Conservation (phyloP, 768 basidiomycete genomes). For the Gyrodon lividus region DNA sequence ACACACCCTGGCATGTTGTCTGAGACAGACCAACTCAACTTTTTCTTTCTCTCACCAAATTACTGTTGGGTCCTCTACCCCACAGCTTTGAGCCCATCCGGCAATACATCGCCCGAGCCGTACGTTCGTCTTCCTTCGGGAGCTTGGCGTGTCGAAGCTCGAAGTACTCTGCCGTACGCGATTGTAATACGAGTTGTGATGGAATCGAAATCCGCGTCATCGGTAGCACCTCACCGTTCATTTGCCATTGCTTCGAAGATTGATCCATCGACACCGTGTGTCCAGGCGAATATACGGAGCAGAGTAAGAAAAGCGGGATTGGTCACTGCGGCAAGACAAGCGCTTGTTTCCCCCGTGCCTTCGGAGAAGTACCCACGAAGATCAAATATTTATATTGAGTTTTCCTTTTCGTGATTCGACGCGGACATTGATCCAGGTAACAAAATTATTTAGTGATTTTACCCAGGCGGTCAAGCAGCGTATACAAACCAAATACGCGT, state of each 20-base stretch:
- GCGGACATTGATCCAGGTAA: background rate
- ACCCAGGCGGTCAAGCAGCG: slow-evolving; percentile 6
- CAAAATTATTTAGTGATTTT: background rate
- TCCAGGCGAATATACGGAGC: background rate
- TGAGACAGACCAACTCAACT: no score
- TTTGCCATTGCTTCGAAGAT: background rate
- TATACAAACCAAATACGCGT: background rate
- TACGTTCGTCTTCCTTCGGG: background rate
- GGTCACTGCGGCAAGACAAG: background rate
- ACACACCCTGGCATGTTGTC: background rate
- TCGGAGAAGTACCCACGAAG: slow-evolving; percentile 23
- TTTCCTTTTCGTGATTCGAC: slow-evolving; percentile 5
- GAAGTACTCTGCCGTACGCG: slow-evolving; percentile 6
- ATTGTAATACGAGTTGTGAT: background rate
- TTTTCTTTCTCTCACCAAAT: no score
- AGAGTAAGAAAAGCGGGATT: slow-evolving; percentile 6
- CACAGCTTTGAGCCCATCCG: slow-evolving; percentile 4
- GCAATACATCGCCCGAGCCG: slow-evolving; percentile 1
- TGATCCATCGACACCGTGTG: background rate
- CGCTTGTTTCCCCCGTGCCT: slow-evolving; percentile 6
- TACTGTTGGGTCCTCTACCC: no score
- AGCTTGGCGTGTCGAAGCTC: background rate
- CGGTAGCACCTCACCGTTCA: slow-evolving; percentile 2
- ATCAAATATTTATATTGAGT: slow-evolving; percentile 10
- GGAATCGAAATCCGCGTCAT: background rate